Conservation (phyloP, 768 basidiomycete genomes). For the Hypholoma sublateritium region DNA sequence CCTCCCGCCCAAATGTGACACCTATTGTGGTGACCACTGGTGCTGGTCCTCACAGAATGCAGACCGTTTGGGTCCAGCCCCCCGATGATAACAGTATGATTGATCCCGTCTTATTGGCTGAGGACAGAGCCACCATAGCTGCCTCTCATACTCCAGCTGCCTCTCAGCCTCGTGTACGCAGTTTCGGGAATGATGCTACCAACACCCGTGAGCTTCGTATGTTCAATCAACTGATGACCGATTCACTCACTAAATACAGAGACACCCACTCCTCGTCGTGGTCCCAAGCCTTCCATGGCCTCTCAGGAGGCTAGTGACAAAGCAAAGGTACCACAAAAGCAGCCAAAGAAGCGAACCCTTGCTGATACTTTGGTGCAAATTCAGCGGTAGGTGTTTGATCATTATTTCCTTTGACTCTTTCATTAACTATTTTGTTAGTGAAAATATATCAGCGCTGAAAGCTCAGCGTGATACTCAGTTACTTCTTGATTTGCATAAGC, state of each 20-base stretch:
- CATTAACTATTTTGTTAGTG: neutral
- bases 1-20: conserved; percentile 21
- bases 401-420: neutral
- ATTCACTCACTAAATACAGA: no score
- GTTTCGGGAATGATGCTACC: no score
- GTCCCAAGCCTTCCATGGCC: conserved; percentile 2
- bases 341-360: neutral
- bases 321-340: neutral
- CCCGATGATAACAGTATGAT: neutral
- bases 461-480: neutral
- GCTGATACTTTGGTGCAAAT: conserved; percentile 9
- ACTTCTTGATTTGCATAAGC: neutral
- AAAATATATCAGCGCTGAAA: neutral
- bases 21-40: conserved; percentile 27
- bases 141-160: no score
- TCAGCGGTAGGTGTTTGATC: conserved; percentile 11
- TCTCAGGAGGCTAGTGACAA: conserved; percentile 4
- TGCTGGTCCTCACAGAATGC: conserved; percentile 21
- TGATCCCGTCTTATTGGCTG: neutral
- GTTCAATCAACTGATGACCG: no score
- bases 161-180: no score
- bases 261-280: no score
- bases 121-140: no score
- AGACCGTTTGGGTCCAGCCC: conserved; percentile 19
- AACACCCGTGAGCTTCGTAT: no score